Conservation (phyloP, 257 asterid species). For the Eucommia ulmoides region DNA sequence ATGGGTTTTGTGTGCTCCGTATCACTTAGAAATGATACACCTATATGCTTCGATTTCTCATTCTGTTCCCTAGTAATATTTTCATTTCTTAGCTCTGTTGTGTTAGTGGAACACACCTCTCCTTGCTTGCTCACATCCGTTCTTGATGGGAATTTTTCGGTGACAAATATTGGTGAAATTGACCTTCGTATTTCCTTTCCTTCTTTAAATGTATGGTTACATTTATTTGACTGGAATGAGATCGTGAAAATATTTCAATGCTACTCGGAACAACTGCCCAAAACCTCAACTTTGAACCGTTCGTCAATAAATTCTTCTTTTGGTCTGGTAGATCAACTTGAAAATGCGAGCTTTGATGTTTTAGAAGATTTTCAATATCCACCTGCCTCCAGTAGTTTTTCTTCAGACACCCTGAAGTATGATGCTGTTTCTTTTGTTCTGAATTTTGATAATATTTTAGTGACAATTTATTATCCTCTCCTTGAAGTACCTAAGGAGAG, state of each 20-base stretch:
- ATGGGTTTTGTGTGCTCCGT: constrained; percentile 46
- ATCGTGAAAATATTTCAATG: constrained; percentile 32
- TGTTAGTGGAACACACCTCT: constrained; percentile 54
- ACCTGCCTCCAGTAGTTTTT: constrained; percentile 15
- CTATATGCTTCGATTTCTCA: constrained; percentile 32
- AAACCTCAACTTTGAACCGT: constrained; percentile 11
- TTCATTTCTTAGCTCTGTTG: constrained; percentile 59
- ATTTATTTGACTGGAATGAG: constrained; percentile 68
- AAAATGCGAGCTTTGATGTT: constrained; percentile 18
- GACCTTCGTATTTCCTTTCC: constrained; percentile 40
- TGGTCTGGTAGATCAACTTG: constrained; percentile 15
- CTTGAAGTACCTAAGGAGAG: constrained; percentile 19
- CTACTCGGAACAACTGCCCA: constrained; percentile 23
- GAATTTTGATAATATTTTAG: constrained; percentile 38
- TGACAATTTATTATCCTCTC: constrained; percentile 58
- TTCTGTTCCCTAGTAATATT: constrained; percentile 49
- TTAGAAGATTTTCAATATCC: constrained; percentile 10
- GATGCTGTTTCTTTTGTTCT: constrained; percentile 25
- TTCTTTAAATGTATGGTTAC: constrained; percentile 60
- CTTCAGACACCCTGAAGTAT: constrained; percentile 13
- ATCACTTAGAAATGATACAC: constrained; percentile 36
- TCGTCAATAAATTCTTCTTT: constrained; percentile 18
- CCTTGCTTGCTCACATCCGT: constrained; percentile 40
- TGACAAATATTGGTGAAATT: constrained; percentile 35
- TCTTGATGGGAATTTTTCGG: constrained; percentile 33